A percentile compares a stretch with the other conserved stretches of the same genome.
phyloP scores from a whole-genome alignment of 768 basidiomycete genomes.

The Termitomyces sp. region DNA sequence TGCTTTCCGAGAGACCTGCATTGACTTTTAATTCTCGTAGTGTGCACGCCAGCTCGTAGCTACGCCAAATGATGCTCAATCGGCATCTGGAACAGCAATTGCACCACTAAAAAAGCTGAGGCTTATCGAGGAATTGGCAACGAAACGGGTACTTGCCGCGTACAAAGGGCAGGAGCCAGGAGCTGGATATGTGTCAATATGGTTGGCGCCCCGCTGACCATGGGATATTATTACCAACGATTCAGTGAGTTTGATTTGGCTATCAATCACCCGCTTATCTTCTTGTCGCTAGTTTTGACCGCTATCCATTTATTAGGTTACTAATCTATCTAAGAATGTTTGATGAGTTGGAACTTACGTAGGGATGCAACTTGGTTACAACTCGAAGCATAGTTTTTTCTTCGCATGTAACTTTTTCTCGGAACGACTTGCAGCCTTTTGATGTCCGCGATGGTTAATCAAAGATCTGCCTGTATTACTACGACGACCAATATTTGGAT shows the following conservation, averaged over 20 bases:
- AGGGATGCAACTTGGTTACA: not conserved
- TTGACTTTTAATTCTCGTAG: constrained; percentile 27
- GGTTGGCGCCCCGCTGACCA: constrained; percentile 5
- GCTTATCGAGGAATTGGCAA: constrained; percentile 65
- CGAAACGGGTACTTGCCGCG: constrained; percentile 59
- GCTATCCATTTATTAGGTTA: not conserved
- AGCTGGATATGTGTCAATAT: constrained; percentile 33
- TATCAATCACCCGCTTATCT: not conserved
- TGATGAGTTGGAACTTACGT: no score
- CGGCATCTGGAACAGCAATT: constrained; percentile 52
- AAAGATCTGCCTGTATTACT: no score
- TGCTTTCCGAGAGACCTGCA: not conserved
- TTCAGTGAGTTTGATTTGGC: not conserved
- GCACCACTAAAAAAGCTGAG: constrained; percentile 47
- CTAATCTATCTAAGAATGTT: not conserved
- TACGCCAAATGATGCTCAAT: constrained; percentile 31
- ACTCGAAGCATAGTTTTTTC: not conserved
- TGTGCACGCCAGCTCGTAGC: constrained; percentile 53
- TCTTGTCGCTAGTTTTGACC: not conserved
- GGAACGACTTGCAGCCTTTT: no score
- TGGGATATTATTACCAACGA: not conserved
- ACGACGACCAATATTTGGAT: no score
- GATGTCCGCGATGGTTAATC: no score
- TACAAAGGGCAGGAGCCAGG: constrained; percentile 48
- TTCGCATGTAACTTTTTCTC: no score